These are phyloP conservation scores for Lentithecium fluviatile DNA, from an alignment of 495 filamentous ascomycete species.

Conservation along the genomic window DNA sequence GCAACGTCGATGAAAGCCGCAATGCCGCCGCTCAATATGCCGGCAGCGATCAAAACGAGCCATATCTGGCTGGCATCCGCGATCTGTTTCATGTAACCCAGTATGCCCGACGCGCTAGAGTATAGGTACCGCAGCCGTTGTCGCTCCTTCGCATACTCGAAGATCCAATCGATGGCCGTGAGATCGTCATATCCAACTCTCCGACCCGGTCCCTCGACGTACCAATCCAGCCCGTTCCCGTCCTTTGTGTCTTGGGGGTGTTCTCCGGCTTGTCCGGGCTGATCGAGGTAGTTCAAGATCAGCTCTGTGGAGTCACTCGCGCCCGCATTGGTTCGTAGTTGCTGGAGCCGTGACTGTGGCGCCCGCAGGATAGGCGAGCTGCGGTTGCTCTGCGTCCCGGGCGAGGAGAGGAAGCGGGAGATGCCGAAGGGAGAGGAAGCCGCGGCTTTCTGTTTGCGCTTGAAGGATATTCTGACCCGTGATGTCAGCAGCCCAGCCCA, in stretches of 20 bases:
- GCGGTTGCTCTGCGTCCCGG: conserved; percentile 32
- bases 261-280: conserved; percentile 40
- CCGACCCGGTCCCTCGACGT: conserved; percentile 83
- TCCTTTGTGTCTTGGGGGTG: conserved; percentile 57
- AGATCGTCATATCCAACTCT: conserved; percentile 94
- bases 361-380: conserved; percentile 33
- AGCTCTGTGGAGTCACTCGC: conserved; percentile 39
- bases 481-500: not conserved
- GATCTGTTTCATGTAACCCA: conserved; percentile 69
- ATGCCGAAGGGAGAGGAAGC: conserved; percentile 58
- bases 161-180: conserved; percentile 99
- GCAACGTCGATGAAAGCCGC: conserved; percentile 87
- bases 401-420: conserved; percentile 55
- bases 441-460: conserved; percentile 71
- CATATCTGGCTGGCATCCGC: conserved; percentile 88
- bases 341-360: conserved; percentile 10
- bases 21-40: conserved; percentile 75
- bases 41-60: conserved; percentile 77
- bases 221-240: conserved; percentile 73
- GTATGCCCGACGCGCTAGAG: conserved; percentile 64
- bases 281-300: conserved; percentile 44
- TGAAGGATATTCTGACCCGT: conserved; percentile 67
- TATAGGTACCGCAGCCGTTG: conserved; percentile 77
- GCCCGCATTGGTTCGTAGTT: conserved; percentile 13
- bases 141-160: conserved; percentile 95